These are phyloP conservation scores for Aureobasidium musti DNA, from an alignment of 2,329 filamentous ascomycete genomes.

Conservation along the genomic window DNA sequence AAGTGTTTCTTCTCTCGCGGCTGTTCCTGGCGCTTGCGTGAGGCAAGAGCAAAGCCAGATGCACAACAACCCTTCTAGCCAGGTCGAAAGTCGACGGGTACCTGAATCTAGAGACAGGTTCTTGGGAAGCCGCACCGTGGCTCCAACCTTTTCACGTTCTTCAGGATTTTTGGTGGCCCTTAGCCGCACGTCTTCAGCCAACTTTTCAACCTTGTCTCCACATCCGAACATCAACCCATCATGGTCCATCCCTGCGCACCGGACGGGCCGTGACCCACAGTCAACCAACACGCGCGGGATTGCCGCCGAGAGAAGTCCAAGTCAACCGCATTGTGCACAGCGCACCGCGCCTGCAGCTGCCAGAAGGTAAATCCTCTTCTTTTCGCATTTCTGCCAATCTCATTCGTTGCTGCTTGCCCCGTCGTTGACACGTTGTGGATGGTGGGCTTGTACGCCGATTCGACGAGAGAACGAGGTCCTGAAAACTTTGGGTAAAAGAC, in stretches of 20 bases:
- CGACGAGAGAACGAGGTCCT: conserved; percentile 6
- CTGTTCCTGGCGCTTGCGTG: conserved; percentile 25
- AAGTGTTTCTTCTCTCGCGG: conserved; percentile 15
- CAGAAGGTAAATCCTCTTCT: conserved; percentile 18
- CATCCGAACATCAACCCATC: conserved; percentile 23
- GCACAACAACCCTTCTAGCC: conserved; percentile 20
- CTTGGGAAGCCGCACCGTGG: conserved; percentile 11
- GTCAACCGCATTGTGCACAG: conserved; percentile 18
- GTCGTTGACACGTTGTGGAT: conserved; percentile 15
- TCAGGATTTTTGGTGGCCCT: conserved; percentile 9
- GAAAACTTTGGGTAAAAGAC: conserved; percentile 19
- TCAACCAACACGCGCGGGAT: conserved; percentile 22
- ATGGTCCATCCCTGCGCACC: conserved; percentile 11
- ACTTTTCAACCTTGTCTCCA: conserved; percentile 23
- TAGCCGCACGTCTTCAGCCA: conserved; percentile 18
- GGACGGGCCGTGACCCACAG: conserved; percentile 26
- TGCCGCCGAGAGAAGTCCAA: conserved; percentile 24
- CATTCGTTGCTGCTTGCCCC: conserved; percentile 24
- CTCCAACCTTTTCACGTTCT: conserved; percentile 25
- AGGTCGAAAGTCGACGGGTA: conserved; percentile 20
- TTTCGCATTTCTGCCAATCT: conserved; percentile 15
- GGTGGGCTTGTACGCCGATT: conserved; percentile 23
- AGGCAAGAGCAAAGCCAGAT: conserved; percentile 22
- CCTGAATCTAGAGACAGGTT: conserved; percentile 22
- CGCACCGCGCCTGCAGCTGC: conserved; percentile 21